Percentiles rank a stretch among this genome's conserved stretches.
Conservation (phyloP, 2,329 filamentous ascomycete genomes). For the Neonectria magnoliae region DNA sequence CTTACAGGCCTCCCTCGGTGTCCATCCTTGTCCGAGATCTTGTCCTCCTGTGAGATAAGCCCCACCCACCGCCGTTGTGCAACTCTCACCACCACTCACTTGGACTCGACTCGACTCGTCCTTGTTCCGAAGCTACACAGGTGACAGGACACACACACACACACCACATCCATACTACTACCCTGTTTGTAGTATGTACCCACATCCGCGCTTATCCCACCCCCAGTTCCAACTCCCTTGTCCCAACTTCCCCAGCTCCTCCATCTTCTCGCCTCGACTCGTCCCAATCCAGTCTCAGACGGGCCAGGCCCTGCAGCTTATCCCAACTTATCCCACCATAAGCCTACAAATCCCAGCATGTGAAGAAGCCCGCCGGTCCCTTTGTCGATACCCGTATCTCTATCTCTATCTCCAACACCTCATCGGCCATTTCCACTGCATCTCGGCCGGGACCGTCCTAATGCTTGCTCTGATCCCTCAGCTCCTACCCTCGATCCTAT, state of each 20-base stretch:
- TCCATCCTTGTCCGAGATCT: constrained; percentile 4
- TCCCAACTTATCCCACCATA: background rate
- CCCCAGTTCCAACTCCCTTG: background rate
- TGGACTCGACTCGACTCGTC: background rate
- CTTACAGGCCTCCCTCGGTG: background rate
- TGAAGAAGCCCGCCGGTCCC: background rate
- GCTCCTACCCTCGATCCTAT: constrained; percentile 2
- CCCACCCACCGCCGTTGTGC: background rate
- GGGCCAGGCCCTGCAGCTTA: background rate
- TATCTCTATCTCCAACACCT: background rate
- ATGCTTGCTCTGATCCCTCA: background rate
- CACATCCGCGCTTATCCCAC: constrained; percentile 1
- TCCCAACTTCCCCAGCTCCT: background rate
- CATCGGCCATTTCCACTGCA: constrained; percentile 12
- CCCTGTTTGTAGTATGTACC: too few relatives aligned
- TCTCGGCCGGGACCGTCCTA: constrained; percentile 20
- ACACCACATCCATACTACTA: too few relatives aligned
- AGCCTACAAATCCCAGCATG: background rate
- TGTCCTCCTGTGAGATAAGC: constrained; percentile 4
- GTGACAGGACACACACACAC: background rate
- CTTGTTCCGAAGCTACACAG: background rate
- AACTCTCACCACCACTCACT: background rate
- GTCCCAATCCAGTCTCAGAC: background rate
- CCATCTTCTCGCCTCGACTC: background rate
- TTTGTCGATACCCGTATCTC: background rate